Conservation (phyloP, 139 green algal genomes). For the Chlamydomonas sp. region DNA sequence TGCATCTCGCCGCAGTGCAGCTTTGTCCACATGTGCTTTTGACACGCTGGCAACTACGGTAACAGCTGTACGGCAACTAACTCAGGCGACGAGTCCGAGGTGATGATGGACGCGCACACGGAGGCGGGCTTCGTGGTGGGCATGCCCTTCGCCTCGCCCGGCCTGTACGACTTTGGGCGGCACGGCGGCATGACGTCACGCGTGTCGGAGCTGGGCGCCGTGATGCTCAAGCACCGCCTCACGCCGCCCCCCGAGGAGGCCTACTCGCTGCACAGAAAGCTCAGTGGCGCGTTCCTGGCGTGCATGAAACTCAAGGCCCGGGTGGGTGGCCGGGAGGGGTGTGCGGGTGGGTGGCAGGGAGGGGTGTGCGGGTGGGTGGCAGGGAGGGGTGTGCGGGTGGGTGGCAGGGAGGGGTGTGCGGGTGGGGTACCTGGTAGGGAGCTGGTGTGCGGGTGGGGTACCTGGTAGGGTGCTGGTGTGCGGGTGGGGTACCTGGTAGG, state of each 20-base stretch:
- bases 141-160: constrained; percentile 78
- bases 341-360: neutral
- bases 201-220: constrained; percentile 76
- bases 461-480: neutral
- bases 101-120: constrained; percentile 94
- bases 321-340: constrained; percentile 36
- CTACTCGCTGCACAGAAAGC: constrained; percentile 96
- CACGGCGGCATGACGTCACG: constrained; percentile 67
- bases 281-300: constrained; percentile 93
- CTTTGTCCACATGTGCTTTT: neutral
- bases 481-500: neutral
- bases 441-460: neutral
- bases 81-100: constrained; percentile 80
- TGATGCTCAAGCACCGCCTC: constrained; percentile 94
- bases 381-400: neutral
- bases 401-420: neutral
- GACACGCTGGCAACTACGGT: neutral
- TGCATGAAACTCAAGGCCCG: constrained; percentile 94
- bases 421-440: neutral
- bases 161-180: constrained; percentile 88
- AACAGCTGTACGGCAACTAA: no score
- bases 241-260: constrained; percentile 92
- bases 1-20: neutral
- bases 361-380: neutral
- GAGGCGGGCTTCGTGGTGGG: constrained; percentile 93